phyloP scores from a whole-genome alignment of 2,329 filamentous ascomycete species.

The Sclerotinia glacialis region DNA sequence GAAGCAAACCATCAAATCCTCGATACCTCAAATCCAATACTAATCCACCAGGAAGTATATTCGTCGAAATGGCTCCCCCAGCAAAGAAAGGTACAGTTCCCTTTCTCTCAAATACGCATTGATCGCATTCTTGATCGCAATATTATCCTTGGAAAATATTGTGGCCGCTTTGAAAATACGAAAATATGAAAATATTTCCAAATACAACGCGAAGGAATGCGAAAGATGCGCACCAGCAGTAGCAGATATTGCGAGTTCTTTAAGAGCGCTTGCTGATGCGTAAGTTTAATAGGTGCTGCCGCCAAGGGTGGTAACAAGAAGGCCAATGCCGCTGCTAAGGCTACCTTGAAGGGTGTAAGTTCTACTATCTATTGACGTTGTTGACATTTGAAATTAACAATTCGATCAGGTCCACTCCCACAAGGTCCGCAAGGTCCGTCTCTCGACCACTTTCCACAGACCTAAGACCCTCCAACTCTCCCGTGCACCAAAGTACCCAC shows the following conservation, averaged over 20 bases:
- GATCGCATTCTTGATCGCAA: conserved; percentile 25
- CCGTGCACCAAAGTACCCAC: conserved; percentile 90
- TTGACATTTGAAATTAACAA: conserved; percentile 30
- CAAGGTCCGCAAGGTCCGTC: conserved; percentile 91
- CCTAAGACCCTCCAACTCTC: conserved; percentile 95
- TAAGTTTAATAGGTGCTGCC: conserved; percentile 53
- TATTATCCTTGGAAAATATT: conserved; percentile 27
- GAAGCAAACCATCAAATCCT: conserved; percentile 24
- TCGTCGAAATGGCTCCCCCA: conserved; percentile 37
- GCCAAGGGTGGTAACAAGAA: conserved; percentile 67
- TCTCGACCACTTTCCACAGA: conserved; percentile 92
- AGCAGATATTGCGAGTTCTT: conserved; percentile 75
- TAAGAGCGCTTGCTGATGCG: conserved; percentile 71
- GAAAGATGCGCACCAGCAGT: conserved; percentile 50
- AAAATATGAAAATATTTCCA: conserved; percentile 23
- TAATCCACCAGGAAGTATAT: conserved; percentile 32
- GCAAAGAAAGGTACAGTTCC: conserved; percentile 41
- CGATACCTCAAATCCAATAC: conserved; percentile 28
- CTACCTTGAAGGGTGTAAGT: conserved; percentile 93
- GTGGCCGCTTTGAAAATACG: conserved; percentile 16
- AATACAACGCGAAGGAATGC: conserved; percentile 24
- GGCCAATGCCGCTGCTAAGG: conserved; percentile 92
- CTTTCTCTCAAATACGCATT: conserved; percentile 25
- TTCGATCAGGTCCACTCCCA: conserved; percentile 62
- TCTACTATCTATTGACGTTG: conserved; percentile 43